Percentiles rank a stretch among this genome's conserved stretches.
Conservation (phyloP, 2,329 filamentous ascomycete genomes). For the Alternaria solani region DNA sequence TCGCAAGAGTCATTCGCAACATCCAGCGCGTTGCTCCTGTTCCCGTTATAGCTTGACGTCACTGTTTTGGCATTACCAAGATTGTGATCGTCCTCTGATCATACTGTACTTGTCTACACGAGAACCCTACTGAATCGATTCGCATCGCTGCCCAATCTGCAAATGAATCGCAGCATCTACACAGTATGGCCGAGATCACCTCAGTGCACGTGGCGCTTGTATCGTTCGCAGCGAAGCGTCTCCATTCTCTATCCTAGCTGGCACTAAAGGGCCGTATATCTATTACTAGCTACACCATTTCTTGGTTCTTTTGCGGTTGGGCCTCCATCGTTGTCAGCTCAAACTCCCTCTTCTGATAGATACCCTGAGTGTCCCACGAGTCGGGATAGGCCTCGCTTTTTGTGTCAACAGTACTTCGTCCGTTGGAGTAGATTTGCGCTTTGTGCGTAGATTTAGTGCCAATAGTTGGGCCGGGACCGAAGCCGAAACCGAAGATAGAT, state of each 20-base stretch:
- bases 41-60: not conserved
- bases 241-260: slow-evolving; percentile 7
- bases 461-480: slow-evolving; percentile 17
- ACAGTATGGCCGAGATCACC: not conserved
- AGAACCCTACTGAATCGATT: not conserved
- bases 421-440: slow-evolving; percentile 33
- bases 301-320: slow-evolving; percentile 9
- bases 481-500: slow-evolving; percentile 15
- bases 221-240: slow-evolving; percentile 8
- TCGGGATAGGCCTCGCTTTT: slow-evolving; percentile 23
- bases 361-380: slow-evolving; percentile 37
- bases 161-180: not conserved
- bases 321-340: slow-evolving; percentile 33
- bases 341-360: slow-evolving; percentile 37
- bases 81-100: not conserved
- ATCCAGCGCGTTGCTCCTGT: not conserved
- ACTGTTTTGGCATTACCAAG: not conserved
- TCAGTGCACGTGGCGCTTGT: not conserved
- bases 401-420: slow-evolving; percentile 23
- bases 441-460: slow-evolving; percentile 25
- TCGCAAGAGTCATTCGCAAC: not conserved
- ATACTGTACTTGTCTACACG: not conserved
- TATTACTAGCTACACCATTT: slow-evolving; percentile 9
- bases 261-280: not conserved
- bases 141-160: not conserved